Conservation (phyloP, 2,329 filamentous ascomycete species). For the Beauveria pseudobassiana region DNA sequence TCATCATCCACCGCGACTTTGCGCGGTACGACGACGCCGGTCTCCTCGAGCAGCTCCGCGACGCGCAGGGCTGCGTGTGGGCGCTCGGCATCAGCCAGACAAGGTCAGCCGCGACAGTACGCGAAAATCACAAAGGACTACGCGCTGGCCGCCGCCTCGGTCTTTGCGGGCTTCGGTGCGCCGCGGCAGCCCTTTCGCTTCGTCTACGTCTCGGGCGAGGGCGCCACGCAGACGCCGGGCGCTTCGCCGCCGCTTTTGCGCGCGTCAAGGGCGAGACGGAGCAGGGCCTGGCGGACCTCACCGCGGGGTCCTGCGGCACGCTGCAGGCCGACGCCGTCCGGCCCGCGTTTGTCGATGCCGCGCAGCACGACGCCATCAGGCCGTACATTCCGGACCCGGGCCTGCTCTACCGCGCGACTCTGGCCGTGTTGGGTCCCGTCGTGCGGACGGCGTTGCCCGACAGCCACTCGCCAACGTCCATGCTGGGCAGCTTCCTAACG, state of each 20-base stretch:
- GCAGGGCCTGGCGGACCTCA: slow-evolving; percentile 46
- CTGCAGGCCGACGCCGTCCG: slow-evolving; percentile 51
- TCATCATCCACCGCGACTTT: slow-evolving; percentile 65
- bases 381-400: slow-evolving; percentile 32
- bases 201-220: slow-evolving; percentile 60
- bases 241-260: slow-evolving; percentile 50
- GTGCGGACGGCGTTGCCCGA: slow-evolving; percentile 18
- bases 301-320: slow-evolving; percentile 28
- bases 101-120: slow-evolving; percentile 57
- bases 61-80: slow-evolving; percentile 65
- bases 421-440: slow-evolving; percentile 19
- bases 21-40: slow-evolving; percentile 48
- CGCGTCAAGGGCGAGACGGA: slow-evolving; percentile 63
- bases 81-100: slow-evolving; percentile 60
- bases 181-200: slow-evolving; percentile 54
- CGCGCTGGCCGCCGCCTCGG: slow-evolving; percentile 53
- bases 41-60: slow-evolving; percentile 49
- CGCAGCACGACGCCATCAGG: slow-evolving; percentile 32
- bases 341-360: slow-evolving; percentile 50
- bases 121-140: slow-evolving; percentile 61
- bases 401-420: slow-evolving; percentile 7
- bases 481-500: slow-evolving; percentile 35
- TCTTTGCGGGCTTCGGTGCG: slow-evolving; percentile 43
- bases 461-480: slow-evolving; percentile 33
- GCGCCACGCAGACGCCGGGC: slow-evolving; percentile 48